phyloP scores from a whole-genome alignment of 768 basidiomycete genomes.

The Termitomyces sp. region DNA sequence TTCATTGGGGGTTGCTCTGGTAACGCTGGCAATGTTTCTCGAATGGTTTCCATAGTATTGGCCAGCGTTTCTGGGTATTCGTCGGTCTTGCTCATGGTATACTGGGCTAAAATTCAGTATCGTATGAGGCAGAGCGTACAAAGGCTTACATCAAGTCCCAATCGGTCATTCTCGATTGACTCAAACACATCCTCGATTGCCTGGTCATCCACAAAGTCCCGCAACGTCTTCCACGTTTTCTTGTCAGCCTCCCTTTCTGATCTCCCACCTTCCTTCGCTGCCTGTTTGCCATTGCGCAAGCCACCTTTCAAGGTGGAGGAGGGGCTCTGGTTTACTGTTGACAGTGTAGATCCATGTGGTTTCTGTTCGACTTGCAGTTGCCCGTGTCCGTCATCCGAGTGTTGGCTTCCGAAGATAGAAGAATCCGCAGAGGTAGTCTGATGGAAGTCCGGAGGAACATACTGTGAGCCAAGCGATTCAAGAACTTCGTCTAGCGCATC shows the following conservation, averaged over 20 bases:
- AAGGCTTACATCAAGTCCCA: slow-evolving; percentile 55
- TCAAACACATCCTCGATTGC: slow-evolving; percentile 76
- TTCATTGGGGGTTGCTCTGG: slow-evolving; percentile 9
- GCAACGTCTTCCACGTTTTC: slow-evolving; percentile 71
- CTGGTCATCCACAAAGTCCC: slow-evolving; percentile 83
- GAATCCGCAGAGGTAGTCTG: slow-evolving; percentile 53
- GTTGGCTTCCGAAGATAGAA: slow-evolving; percentile 78
- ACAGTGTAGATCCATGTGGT: slow-evolving; percentile 11
- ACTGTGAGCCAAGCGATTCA: slow-evolving; percentile 65
- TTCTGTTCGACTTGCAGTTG: slow-evolving; percentile 15
- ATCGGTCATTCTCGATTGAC: slow-evolving; percentile 64
- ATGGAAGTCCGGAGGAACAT: slow-evolving; percentile 77
- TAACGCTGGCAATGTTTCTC: slow-evolving; percentile 40
- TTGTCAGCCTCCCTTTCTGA: slow-evolving; percentile 36
- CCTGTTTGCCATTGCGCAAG: slow-evolving; percentile 11
- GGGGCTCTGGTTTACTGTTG: slow-evolving; percentile 29
- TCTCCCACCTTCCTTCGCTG: slow-evolving; percentile 14
- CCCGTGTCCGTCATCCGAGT: slow-evolving; percentile 38
- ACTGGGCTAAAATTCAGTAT: slow-evolving; percentile 30
- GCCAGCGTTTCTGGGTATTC: slow-evolving; percentile 64
- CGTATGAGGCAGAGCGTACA: background rate
- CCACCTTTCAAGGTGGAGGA: slow-evolving; percentile 26
- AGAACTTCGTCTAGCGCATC: slow-evolving; percentile 64
- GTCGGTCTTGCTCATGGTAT: slow-evolving; percentile 55
- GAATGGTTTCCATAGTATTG: slow-evolving; percentile 51